Evolutionary conservation across 306 rosid genomes (phyloP).

Genomic region (Geum urbanum): DNA sequence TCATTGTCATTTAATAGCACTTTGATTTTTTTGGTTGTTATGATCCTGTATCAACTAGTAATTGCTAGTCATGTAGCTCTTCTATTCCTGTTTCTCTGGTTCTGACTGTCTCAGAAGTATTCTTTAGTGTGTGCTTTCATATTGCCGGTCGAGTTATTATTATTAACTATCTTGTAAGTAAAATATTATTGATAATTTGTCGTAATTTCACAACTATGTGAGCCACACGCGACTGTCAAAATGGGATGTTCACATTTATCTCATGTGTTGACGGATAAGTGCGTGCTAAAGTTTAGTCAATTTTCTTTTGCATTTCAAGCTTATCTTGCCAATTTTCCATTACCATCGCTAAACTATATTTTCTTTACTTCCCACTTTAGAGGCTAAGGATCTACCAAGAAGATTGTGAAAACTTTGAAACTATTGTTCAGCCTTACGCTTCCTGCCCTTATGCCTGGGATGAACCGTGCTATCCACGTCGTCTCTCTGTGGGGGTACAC

Average conservation of each 20-base stretch:
- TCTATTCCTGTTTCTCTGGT: not conserved
- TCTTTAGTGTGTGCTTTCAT: no score
- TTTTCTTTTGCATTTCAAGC: not conserved
- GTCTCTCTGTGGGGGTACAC: conserved; percentile 79
- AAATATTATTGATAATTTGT: not conserved
- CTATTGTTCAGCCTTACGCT: conserved; percentile 65
- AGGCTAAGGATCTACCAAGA: conserved; percentile 86
- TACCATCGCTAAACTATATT: conserved; percentile 16
- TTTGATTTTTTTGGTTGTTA: not conserved
- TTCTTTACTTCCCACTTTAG: conserved; percentile 41
- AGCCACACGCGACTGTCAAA: not conserved
- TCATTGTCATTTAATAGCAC: not conserved
- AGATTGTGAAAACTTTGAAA: conserved; percentile 80
- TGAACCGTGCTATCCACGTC: conserved; percentile 90
- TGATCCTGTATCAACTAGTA: no score
- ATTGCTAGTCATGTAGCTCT: no score
- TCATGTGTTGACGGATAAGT: not conserved
- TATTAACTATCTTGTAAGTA: not conserved
- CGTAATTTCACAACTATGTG: not conserved
- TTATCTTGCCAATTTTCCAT: not conserved
- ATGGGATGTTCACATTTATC: not conserved
- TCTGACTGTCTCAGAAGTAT: not conserved
- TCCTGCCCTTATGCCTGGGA: conserved; percentile 91
- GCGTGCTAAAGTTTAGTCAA: not conserved
- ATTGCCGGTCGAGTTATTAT: no score